Evolutionary conservation across 2,329 filamentous ascomycete genomes (phyloP).

Genomic region (Plenodomus biglobosus): DNA sequence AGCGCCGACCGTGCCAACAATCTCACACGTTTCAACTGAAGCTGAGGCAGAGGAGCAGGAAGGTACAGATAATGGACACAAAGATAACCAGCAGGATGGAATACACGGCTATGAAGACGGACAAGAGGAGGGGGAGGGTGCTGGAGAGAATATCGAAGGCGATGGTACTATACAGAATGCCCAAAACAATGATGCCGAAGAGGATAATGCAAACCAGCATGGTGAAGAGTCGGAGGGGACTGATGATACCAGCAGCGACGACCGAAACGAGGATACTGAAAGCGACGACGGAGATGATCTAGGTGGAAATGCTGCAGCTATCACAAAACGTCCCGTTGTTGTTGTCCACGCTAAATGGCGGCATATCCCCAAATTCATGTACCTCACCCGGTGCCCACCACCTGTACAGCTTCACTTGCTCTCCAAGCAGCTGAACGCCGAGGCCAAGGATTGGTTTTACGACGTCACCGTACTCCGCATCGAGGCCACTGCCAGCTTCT

Average conservation of each 20-base stretch:
- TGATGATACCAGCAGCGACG: not conserved
- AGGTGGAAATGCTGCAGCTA: not conserved
- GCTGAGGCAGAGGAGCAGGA: conserved; percentile 7
- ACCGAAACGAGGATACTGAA: conserved; percentile 3
- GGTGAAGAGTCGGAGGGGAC: too few species aligned
- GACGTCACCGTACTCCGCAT: conserved; percentile 33
- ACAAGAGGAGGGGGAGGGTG: too few species aligned
- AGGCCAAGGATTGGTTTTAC: conserved; percentile 41
- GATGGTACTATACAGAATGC: conserved; percentile 7
- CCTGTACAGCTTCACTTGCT: conserved; percentile 32
- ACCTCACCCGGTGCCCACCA: conserved; percentile 34
- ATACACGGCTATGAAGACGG: too few species aligned
- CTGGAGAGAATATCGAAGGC: conserved; percentile 4
- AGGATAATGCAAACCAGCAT: conserved; percentile 1
- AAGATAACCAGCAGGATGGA: too few species aligned
- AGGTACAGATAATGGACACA: too few species aligned
- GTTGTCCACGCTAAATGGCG: conserved; percentile 32
- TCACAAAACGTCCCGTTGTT: conserved; percentile 9
- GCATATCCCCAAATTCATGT: conserved; percentile 39
- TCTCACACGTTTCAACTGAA: too few species aligned
- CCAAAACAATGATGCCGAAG: conserved; percentile 6
- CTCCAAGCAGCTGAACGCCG: conserved; percentile 31
- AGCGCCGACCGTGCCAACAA: too few species aligned
- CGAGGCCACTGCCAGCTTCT: conserved; percentile 38
- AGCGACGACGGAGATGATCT: conserved; percentile 5